These are phyloP conservation scores for Lophium mytilinum DNA, from an alignment of 495 filamentous ascomycete species.

Conservation along the genomic window DNA sequence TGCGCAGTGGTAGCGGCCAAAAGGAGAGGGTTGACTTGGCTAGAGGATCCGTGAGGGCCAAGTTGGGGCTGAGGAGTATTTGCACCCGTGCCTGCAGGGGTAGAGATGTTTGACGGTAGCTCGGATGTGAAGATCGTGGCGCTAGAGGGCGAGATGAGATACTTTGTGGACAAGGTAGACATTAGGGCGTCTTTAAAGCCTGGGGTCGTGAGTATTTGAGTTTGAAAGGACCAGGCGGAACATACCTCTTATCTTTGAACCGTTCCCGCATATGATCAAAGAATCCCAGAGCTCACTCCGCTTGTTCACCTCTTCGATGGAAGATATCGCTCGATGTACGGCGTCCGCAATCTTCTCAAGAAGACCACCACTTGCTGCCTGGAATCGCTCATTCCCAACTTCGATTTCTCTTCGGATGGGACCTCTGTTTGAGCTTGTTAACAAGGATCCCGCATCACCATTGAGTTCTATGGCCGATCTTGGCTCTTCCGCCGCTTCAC, in stretches of 20 bases:
- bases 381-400: conserved; percentile 81
- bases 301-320: conserved; percentile 69
- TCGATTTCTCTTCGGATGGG: conserved; percentile 63
- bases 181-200: conserved; percentile 82
- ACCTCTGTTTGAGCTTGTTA: conserved; percentile 33
- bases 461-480: conserved; percentile 20
- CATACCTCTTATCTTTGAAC: conserved; percentile 69
- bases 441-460: conserved; percentile 22
- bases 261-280: conserved; percentile 80
- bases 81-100: conserved; percentile 80
- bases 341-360: conserved; percentile 72
- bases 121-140: conserved; percentile 96
- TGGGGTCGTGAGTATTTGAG: conserved; percentile 19
- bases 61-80: conserved; percentile 73
- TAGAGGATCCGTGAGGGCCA: conserved; percentile 35
- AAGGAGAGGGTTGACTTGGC: conserved; percentile 79
- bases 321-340: conserved; percentile 71
- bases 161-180: conserved; percentile 66
- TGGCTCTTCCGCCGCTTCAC: conserved; percentile 24
- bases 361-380: conserved; percentile 62
- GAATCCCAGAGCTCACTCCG: conserved; percentile 84
- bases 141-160: conserved; percentile 79
- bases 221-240: neutral
- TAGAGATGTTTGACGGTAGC: conserved; percentile 82
- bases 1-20: conserved; percentile 76